Conservation (phyloP, 176 grass and related monocot species). For the Musa acuminata region DNA sequence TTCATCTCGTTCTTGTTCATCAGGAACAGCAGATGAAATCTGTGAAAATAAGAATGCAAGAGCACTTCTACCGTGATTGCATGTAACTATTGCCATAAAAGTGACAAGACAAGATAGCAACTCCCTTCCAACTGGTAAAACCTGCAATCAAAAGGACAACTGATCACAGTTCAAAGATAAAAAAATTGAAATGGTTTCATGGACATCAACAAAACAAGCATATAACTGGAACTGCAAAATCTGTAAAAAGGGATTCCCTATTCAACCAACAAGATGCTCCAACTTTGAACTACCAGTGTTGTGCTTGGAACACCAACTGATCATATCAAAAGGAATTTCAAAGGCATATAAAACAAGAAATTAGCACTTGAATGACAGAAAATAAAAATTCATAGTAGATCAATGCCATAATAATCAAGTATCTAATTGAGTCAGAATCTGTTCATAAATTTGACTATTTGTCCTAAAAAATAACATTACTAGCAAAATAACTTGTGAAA, state of each 20-base stretch:
- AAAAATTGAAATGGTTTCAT: conserved; percentile 1
- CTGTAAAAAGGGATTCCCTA: neutral
- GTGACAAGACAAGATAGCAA: conserved; percentile 67
- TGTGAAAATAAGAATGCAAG: conserved; percentile 25
- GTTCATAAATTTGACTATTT: no score
- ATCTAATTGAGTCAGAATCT: no score
- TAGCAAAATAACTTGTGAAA: no score
- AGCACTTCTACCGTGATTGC: conserved; percentile 43
- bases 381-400: no score
- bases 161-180: conserved; percentile 8
- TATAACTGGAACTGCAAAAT: neutral
- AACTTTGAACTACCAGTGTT: no score
- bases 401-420: no score
- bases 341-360: no score
- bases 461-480: no score
- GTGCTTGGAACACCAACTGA: no score
- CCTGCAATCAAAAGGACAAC: conserved; percentile 36
- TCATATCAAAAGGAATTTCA: no score
- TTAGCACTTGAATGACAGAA: no score
- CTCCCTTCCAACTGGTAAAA: conserved; percentile 63
- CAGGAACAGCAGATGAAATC: conserved; percentile 14
- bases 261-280: neutral
- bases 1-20: conserved; percentile 24
- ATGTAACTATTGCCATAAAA: conserved; percentile 73
- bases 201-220: neutral